phyloP scores from a whole-genome alignment of 306 rosid genomes.

The Castanea sativa region DNA sequence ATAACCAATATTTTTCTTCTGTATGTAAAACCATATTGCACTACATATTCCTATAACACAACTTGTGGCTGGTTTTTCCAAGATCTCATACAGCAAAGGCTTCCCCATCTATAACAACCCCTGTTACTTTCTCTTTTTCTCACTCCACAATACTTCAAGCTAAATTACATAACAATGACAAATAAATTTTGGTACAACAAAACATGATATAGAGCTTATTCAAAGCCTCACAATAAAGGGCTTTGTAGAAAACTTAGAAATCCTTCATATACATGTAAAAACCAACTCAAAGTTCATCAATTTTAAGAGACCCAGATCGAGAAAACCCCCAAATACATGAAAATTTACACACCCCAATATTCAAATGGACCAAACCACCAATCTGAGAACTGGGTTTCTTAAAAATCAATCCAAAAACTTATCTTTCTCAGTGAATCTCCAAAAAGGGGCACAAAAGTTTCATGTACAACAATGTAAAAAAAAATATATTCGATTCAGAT shows the following conservation, averaged over 20 bases:
- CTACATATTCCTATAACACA: slow-evolving; percentile 76
- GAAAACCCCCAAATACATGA: not conserved
- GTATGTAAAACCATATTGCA: slow-evolving; percentile 88
- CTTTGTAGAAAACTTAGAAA: slow-evolving; percentile 21
- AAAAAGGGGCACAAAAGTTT: not conserved
- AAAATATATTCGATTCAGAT: slow-evolving; percentile 4
- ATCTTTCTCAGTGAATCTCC: slow-evolving; percentile 14
- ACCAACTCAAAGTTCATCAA: slow-evolving; percentile 11
- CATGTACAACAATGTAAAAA: slow-evolving; percentile 18
- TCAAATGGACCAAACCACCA: slow-evolving; percentile 5
- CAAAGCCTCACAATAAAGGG: slow-evolving; percentile 23
- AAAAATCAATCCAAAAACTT: slow-evolving; percentile 22
- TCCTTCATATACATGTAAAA: not conserved
- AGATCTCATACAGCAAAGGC: slow-evolving; percentile 88
- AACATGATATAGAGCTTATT: slow-evolving; percentile 17
- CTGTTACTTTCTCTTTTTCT: not conserved
- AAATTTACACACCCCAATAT: not conserved
- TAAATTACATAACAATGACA: not conserved
- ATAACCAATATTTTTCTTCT: slow-evolving; percentile 88
- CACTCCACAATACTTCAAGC: slow-evolving; percentile 4
- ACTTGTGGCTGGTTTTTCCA: slow-evolving; percentile 91
- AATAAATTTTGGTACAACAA: slow-evolving; percentile 12
- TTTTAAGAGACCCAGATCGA: slow-evolving; percentile 16
- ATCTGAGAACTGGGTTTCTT: not conserved
- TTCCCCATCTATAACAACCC: slow-evolving; percentile 60